Evolutionary conservation across 2,329 filamentous ascomycete genomes (phyloP).

Genomic region (Microsporum audouinii): DNA sequence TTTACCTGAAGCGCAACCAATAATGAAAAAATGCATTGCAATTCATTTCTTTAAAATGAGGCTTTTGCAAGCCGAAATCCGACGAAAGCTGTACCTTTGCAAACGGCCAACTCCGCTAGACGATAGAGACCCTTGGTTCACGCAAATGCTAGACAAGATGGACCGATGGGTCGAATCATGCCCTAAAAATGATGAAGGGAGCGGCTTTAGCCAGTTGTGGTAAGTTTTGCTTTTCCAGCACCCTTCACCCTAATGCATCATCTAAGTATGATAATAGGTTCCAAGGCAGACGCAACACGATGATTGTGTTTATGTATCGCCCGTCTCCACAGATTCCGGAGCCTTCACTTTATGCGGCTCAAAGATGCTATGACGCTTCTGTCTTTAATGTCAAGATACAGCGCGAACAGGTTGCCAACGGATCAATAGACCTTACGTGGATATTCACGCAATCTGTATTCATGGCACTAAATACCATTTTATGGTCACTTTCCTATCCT

Average conservation of each 20-base stretch:
- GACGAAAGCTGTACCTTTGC: conserved; percentile 72
- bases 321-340: conserved; percentile 86
- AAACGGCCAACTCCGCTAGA: conserved; percentile 64
- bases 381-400: conserved; percentile 72
- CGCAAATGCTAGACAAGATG: conserved; percentile 65
- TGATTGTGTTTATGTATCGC: conserved; percentile 76
- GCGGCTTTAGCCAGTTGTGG: conserved; percentile 69
- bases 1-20: conserved; percentile 53
- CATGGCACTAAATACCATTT: conserved; percentile 79
- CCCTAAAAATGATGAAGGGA: conserved; percentile 58
- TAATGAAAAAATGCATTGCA: conserved; percentile 73
- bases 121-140: conserved; percentile 80
- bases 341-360: conserved; percentile 66
- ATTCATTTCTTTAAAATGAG: conserved; percentile 94
- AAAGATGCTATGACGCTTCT: conserved; percentile 72
- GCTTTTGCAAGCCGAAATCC: conserved; percentile 74
- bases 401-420: conserved; percentile 63
- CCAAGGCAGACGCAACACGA: conserved; percentile 64
- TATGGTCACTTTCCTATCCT: conserved; percentile 84
- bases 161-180: conserved; percentile 66
- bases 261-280: conserved; percentile 40
- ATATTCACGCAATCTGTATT: conserved; percentile 82
- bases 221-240: conserved; percentile 37
- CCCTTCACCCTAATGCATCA: conserved; percentile 14
- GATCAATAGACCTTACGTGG: conserved; percentile 80